Conservation (phyloP, 371 early-diverging fungal genomes). For the Syncephalastrum sp. region DNA sequence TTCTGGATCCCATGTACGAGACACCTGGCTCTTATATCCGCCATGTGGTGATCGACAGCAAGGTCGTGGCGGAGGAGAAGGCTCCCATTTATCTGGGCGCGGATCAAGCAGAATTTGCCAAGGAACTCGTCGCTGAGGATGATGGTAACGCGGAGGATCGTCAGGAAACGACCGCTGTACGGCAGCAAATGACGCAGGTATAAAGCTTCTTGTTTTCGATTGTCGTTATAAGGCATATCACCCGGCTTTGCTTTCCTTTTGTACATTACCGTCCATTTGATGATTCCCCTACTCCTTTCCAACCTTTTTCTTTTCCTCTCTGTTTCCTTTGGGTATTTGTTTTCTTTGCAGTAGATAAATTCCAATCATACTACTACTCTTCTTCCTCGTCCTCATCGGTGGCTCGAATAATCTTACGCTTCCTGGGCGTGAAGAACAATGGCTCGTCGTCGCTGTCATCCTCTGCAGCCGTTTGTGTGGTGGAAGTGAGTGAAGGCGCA, state of each 20-base stretch:
- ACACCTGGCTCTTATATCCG: conserved; percentile 72
- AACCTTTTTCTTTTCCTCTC: background rate
- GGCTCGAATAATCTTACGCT: background rate
- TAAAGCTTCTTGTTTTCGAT: conserved; percentile 9
- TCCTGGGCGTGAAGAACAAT: conserved; percentile 8
- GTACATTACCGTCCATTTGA: conserved; percentile 1
- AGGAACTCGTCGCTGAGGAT: conserved; percentile 34
- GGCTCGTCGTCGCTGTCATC: conserved; percentile 8
- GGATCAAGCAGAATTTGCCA: conserved; percentile 45
- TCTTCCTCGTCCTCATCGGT: background rate
- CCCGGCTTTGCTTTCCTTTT: conserved; percentile 5
- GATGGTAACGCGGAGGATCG: conserved; percentile 19
- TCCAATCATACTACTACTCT: background rate
- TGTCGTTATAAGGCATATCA: conserved; percentile 7
- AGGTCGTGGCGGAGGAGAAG: conserved; percentile 57
- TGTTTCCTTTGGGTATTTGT: conserved; percentile 2
- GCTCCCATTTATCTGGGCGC: conserved; percentile 63
- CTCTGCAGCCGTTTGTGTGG: background rate
- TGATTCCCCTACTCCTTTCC: conserved; percentile 6
- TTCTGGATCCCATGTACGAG: conserved; percentile 83
- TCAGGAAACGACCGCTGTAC: conserved; percentile 1
- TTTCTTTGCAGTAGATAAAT: conserved; percentile 1
- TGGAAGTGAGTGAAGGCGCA: background rate
- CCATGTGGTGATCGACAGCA: conserved; percentile 70
- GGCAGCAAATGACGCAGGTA: conserved; percentile 23